These are phyloP conservation scores for Ophiostoma piceae DNA, from an alignment of 2,329 filamentous ascomycete genomes.

Conservation along the genomic window DNA sequence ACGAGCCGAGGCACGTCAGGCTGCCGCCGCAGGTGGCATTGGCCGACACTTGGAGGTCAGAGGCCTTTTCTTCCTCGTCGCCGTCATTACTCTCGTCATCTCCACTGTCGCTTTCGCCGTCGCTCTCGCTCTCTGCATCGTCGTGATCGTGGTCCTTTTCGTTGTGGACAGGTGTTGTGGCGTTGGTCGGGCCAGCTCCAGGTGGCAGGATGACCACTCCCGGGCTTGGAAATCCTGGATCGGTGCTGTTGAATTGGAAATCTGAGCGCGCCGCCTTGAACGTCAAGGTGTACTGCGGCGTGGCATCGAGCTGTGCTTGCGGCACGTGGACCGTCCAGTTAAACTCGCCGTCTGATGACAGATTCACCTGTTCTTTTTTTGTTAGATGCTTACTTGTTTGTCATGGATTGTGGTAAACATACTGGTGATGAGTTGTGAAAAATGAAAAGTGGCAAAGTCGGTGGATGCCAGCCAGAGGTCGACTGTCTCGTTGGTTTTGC, in stretches of 20 bases:
- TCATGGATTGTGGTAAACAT: not conserved
- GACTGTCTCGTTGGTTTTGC: conserved; percentile 11
- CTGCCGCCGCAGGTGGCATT: not conserved
- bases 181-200: not conserved
- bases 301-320: conserved; percentile 16
- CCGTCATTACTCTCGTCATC: conserved; percentile 41
- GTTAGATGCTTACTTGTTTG: not conserved
- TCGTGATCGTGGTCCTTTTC: not conserved
- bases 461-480: conserved; percentile 7
- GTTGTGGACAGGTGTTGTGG: not conserved
- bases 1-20: not conserved
- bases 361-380: conserved; percentile 3
- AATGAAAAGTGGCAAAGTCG: conserved; percentile 9
- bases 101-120: not conserved
- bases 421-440: conserved; percentile 5
- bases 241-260: not conserved
- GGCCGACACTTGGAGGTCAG: not conserved
- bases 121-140: not conserved
- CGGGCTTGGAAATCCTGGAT: not conserved
- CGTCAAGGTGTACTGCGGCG: conserved; percentile 18
- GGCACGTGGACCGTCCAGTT: conserved; percentile 21
- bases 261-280: not conserved
- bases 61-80: conserved; percentile 41
- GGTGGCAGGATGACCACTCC: not conserved
- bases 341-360: conserved; percentile 16